These are phyloP conservation scores for Andalucia godoyi DNA, from an alignment of 78 protist species.

Conservation along the genomic window DNA sequence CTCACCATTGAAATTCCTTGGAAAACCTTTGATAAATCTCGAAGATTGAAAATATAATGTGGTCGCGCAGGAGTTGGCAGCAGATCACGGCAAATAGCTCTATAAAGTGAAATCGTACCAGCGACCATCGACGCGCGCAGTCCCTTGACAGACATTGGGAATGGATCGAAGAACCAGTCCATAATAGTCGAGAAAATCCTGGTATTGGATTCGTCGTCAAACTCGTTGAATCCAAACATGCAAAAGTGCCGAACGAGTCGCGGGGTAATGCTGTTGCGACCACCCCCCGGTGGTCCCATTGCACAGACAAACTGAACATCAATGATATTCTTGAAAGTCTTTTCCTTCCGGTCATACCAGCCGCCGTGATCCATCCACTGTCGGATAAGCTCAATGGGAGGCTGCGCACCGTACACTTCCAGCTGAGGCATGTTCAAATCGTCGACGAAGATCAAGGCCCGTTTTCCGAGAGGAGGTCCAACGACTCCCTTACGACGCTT, in stretches of 20 bases:
- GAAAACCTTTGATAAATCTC: slow-evolving; percentile 61
- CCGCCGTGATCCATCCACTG: slow-evolving; percentile 79
- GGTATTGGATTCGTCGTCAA: slow-evolving; percentile 28
- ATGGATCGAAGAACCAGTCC: slow-evolving; percentile 17
- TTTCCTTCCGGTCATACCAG: slow-evolving; percentile 58
- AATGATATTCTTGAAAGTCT: slow-evolving; percentile 31
- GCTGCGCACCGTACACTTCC: slow-evolving; percentile 76
- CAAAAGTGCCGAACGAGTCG: slow-evolving; percentile 58
- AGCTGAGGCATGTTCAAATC: slow-evolving; percentile 81
- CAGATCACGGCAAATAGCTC: slow-evolving; percentile 6
- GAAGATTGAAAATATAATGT: slow-evolving; percentile 76
- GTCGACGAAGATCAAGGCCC: slow-evolving; percentile 64
- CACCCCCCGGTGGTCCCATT: slow-evolving; percentile 83
- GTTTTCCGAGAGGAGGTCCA: slow-evolving; percentile 57
- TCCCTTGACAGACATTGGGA: background rate
- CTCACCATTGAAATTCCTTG: slow-evolving; percentile 33
- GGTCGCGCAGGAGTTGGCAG: slow-evolving; percentile 71
- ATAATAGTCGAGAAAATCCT: slow-evolving; percentile 37
- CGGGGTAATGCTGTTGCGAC: slow-evolving; percentile 32
- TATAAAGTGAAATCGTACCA: slow-evolving; percentile 41
- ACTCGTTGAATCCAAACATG: slow-evolving; percentile 18
- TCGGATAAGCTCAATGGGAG: slow-evolving; percentile 78
- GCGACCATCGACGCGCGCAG: background rate
- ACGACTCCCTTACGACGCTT: slow-evolving; percentile 38
- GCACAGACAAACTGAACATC: slow-evolving; percentile 58